phyloP scores from a whole-genome alignment of 371 early-diverging fungal species.

The Mucor circinelloides region DNA sequence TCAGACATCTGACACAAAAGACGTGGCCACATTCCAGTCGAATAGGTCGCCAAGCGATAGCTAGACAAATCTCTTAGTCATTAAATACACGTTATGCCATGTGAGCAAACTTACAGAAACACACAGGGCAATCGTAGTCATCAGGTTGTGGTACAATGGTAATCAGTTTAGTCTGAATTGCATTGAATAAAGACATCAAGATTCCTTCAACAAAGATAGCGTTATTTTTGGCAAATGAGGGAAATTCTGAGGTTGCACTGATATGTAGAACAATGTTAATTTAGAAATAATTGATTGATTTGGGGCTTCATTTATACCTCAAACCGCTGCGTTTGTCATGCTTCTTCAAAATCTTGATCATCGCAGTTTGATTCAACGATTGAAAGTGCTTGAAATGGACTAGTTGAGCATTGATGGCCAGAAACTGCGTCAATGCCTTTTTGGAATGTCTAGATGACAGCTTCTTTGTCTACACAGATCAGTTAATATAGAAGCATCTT shows the following conservation, averaged over 20 bases:
- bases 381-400: constrained; percentile 66
- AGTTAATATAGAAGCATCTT: background rate
- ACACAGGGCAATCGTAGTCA: constrained; percentile 57
- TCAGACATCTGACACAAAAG: constrained; percentile 74
- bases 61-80: constrained; percentile 3
- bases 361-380: constrained; percentile 70
- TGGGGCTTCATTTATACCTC: constrained; percentile 25
- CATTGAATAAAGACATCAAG: constrained; percentile 24
- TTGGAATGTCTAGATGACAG: constrained; percentile 37
- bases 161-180: constrained; percentile 44
- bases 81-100: background rate
- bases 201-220: constrained; percentile 35
- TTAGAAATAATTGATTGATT: background rate
- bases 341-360: constrained; percentile 79
- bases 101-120: constrained; percentile 26
- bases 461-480: constrained; percentile 22
- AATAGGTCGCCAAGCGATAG: constrained; percentile 73
- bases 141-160: constrained; percentile 76
- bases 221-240: constrained; percentile 34
- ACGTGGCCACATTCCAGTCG: constrained; percentile 71
- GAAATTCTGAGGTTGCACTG: constrained; percentile 39
- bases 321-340: constrained; percentile 77
- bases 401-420: constrained; percentile 71
- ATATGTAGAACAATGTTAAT: background rate
- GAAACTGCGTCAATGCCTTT: constrained; percentile 53